Base-by-base conservation (phyloP, 2,329 filamentous ascomycete species). In the Zymoseptoria crescenta region DNA sequence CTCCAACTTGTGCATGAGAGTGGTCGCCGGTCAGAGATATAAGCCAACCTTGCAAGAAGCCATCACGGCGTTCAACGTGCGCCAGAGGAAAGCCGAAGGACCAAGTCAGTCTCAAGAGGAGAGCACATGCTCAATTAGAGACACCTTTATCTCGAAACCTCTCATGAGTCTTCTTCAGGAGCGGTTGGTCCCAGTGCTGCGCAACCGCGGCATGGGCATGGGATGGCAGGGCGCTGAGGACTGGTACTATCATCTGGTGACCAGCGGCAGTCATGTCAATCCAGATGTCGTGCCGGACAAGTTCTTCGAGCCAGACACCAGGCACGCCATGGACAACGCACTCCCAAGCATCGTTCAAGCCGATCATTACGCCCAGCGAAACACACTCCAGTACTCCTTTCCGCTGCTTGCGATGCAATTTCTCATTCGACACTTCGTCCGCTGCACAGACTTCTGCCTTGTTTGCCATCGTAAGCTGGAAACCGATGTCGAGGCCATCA, bases 391-490 rank as follows among this genome's bases (percentile, higher is more conserved):
- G 1, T 66, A 73, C 52, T 85, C 82, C 1, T 77, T 86, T 35
- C 83, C 83, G 6, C 73, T 85, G 3, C 72, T 83, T 2, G 79
- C 78, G 1, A 89, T 90, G 80, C 88, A 95, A 64, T 94, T 92
- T 65, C 80, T 85, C 0, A 77, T 96, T 27, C 85, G 87, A 1
- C 88, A 91, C 67, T 84, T 96, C 60, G 82, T 88, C 7, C 86
- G 84, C 59, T 96, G 90, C 71, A 91, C 89, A 0, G 86, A 94
- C 56, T 96, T 93, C 72, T 96, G 92, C 72, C 81, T 96, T 57
- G 85, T 92, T 24, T 96, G 92, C 68, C 89, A 95, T 72, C 82
- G 82, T 64, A 86, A 81, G 64, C 80, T 89, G 41, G 73, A 82
- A 1, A 80, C 79, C 1, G 81, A 83, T 0, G 85, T 93, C 45